Evolutionary conservation across 2,329 filamentous ascomycete genomes (phyloP).

Genomic region (Hyphodiscus sp.): DNA sequence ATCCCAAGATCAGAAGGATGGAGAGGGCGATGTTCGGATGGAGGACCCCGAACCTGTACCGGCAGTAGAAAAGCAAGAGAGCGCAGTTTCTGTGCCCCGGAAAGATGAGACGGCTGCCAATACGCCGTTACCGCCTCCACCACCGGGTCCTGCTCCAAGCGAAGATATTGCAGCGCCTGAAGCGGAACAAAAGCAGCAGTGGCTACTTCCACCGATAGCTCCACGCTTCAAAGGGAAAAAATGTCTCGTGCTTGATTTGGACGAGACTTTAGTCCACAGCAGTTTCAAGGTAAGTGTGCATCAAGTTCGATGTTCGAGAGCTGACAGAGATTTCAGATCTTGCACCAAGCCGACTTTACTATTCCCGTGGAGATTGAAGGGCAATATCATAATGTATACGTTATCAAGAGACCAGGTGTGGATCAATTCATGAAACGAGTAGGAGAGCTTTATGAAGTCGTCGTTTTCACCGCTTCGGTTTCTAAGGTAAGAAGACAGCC

Average conservation of each 20-base stretch:
- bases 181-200: slow-evolving; percentile 29
- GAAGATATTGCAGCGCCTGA: slow-evolving; percentile 20
- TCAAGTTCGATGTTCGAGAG: background rate
- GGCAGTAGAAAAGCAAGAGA: slow-evolving; percentile 18
- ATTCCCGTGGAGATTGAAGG: slow-evolving; percentile 99
- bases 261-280: slow-evolving; percentile 95
- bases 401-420: slow-evolving; percentile 97
- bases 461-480: slow-evolving; percentile 96
- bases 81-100: slow-evolving; percentile 15
- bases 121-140: slow-evolving; percentile 21
- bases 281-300: slow-evolving; percentile 83
- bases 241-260: slow-evolving; percentile 89
- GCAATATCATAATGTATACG: slow-evolving; percentile 98
- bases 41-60: slow-evolving; percentile 18
- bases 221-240: slow-evolving; percentile 81
- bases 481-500: slow-evolving; percentile 66
- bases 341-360: slow-evolving; percentile 97
- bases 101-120: slow-evolving; percentile 18
- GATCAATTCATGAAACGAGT: slow-evolving; percentile 99
- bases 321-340: slow-evolving; percentile 53
- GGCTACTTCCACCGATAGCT: slow-evolving; percentile 71
- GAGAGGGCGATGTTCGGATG: slow-evolving; percentile 22
- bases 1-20: slow-evolving; percentile 11
- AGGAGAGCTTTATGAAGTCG: slow-evolving; percentile 94
- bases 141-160: slow-evolving; percentile 18